Percentiles rank a stretch among this genome's conserved stretches.
These are phyloP conservation scores for Sindora glabra DNA, from an alignment of 306 rosid genomes.

Conservation along the genomic window DNA sequence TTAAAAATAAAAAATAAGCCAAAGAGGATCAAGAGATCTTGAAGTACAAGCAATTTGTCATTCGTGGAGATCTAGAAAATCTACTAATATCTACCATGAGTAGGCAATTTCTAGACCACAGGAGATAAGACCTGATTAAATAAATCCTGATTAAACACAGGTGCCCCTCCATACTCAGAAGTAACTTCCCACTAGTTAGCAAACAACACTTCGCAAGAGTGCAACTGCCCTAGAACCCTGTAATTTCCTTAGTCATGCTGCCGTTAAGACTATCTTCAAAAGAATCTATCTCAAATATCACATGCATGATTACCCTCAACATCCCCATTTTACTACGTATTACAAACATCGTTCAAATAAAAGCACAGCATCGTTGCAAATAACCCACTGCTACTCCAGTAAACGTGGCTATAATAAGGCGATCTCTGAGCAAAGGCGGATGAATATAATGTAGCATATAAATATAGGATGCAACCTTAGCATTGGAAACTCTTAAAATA, in stretches of 20 bases:
- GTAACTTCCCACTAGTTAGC: too few relatives aligned
- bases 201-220: too few relatives aligned
- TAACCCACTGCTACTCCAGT: not conserved
- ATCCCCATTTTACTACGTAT: not conserved
- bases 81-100: not conserved
- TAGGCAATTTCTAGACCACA: too few relatives aligned
- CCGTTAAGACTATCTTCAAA: too few relatives aligned
- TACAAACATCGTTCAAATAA: not conserved
- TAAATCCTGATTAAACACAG: too few relatives aligned
- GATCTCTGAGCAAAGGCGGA: not conserved
- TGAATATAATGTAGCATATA: not conserved
- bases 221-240: too few relatives aligned
- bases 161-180: too few relatives aligned
- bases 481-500: not conserved
- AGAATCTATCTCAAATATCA: not conserved
- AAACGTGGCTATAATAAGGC: not conserved
- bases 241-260: too few relatives aligned
- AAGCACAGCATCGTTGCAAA: not conserved
- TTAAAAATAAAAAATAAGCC: too few relatives aligned
- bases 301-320: not conserved
- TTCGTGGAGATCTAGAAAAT: not conserved
- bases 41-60: not conserved
- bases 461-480: not conserved
- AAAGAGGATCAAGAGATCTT: too few relatives aligned
- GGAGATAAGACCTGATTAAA: too few relatives aligned